These are phyloP conservation scores for Aspergillus ochraceus DNA, from an alignment of 2,329 filamentous ascomycete species.

Conservation along the genomic window DNA sequence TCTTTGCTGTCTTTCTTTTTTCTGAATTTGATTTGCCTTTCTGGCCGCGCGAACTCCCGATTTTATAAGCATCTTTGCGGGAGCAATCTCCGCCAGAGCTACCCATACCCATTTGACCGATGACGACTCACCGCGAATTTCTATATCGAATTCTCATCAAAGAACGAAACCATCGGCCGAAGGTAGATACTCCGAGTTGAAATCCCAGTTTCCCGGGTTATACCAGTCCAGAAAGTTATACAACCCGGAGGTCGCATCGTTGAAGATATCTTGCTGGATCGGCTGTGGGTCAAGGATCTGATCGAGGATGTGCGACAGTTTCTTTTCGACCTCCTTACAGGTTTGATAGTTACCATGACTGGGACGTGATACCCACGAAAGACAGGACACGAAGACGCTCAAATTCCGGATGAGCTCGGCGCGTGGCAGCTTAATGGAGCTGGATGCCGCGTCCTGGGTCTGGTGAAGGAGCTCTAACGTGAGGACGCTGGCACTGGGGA, in stretches of 20 bases:
- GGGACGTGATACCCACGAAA: slow-evolving; percentile 35
- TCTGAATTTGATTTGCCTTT: neutral
- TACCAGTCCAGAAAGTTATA: slow-evolving; percentile 36
- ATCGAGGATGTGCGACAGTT: slow-evolving; percentile 36
- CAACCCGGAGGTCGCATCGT: slow-evolving; percentile 32
- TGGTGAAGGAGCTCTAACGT: slow-evolving; percentile 36
- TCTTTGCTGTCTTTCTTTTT: neutral
- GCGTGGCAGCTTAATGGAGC: slow-evolving; percentile 26
- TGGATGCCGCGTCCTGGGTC: slow-evolving; percentile 27
- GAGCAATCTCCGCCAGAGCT: neutral
- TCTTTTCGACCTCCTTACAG: slow-evolving; percentile 38
- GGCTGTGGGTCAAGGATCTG: slow-evolving; percentile 37
- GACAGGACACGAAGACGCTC: slow-evolving; percentile 33
- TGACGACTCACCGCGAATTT: neutral
- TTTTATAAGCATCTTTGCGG: neutral
- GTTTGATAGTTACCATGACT: slow-evolving; percentile 36
- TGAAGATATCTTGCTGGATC: slow-evolving; percentile 26
- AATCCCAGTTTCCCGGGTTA: slow-evolving; percentile 34
- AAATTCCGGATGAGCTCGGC: slow-evolving; percentile 36
- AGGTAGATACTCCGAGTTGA: slow-evolving; percentile 30
- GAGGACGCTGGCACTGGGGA: slow-evolving; percentile 34
- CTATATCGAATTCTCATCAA: slow-evolving; percentile 11
- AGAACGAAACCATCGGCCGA: slow-evolving; percentile 21
- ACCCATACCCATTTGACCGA: neutral
- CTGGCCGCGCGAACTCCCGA: neutral